A percentile compares a stretch with the other conserved stretches of the same genome.
Evolutionary conservation across 805 yeast species (phyloP).

Genomic region (Blastobotrys chiropterorum): DNA sequence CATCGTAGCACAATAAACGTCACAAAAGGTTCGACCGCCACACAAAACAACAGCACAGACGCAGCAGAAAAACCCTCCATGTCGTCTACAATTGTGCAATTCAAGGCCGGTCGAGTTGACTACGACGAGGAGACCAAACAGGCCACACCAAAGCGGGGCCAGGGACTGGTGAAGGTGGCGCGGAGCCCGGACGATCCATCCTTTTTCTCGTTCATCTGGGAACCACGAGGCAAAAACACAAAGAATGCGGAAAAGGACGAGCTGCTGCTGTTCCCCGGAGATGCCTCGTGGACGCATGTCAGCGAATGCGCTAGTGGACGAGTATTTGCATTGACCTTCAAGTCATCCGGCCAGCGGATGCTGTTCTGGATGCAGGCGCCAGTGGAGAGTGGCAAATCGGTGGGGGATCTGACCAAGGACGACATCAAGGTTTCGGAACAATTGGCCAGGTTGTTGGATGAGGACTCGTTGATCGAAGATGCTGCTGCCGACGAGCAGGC

Average conservation of each 20-base stretch:
- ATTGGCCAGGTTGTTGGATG: constrained; percentile 45
- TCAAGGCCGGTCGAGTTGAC: constrained; percentile 74
- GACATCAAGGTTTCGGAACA: constrained; percentile 47
- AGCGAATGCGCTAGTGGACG: constrained; percentile 69
- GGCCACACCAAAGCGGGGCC: constrained; percentile 65
- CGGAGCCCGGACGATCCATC: constrained; percentile 66
- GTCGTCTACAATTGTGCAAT: constrained; percentile 27
- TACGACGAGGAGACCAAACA: constrained; percentile 52
- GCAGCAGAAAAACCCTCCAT: neutral
- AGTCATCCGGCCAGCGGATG: constrained; percentile 52
- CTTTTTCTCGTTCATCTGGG: constrained; percentile 66
- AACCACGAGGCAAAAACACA: constrained; percentile 45
- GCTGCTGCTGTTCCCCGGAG: constrained; percentile 75
- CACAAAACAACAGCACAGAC: neutral
- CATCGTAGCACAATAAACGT: too few species aligned
- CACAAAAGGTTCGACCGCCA: neutral
- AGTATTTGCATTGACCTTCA: constrained; percentile 61
- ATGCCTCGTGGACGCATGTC: constrained; percentile 69
- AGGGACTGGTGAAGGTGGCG: constrained; percentile 57
- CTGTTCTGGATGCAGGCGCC: constrained; percentile 67
- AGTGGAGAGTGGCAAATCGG: constrained; percentile 55
- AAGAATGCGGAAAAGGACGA: constrained; percentile 45
- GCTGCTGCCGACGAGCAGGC: constrained; percentile 12
- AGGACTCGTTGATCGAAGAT: constrained; percentile 11
- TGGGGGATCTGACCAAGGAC: constrained; percentile 46